These are phyloP conservation scores for Phytophthora parvispora DNA, from an alignment of 352 stramenopile species.

Conservation along the genomic window DNA sequence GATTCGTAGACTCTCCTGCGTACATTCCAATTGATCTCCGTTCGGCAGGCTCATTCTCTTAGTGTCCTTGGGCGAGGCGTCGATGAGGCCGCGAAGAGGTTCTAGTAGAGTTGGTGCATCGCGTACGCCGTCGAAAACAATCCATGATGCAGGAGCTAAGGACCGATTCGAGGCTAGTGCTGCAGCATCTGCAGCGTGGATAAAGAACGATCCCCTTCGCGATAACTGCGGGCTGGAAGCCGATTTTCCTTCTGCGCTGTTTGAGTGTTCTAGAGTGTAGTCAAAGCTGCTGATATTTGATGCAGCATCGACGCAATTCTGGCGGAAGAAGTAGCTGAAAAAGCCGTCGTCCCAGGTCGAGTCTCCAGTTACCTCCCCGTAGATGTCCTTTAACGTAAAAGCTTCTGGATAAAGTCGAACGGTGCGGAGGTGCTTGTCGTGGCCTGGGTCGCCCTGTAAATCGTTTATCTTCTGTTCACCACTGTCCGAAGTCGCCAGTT, in stretches of 20 bases:
- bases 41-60: conserved; percentile 57
- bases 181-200: neutral
- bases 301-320: conserved; percentile 43
- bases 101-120: conserved; percentile 47
- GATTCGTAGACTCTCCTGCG: conserved; percentile 47
- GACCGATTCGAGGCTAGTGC: conserved; percentile 12
- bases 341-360: conserved; percentile 68
- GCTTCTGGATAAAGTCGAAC: conserved; percentile 55
- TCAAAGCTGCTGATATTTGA: conserved; percentile 16
- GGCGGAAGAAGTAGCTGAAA: conserved; percentile 64
- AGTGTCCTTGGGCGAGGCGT: conserved; percentile 1
- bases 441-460: neutral
- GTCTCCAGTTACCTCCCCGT: conserved; percentile 58
- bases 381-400: conserved; percentile 58
- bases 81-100: conserved; percentile 46
- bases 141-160: conserved; percentile 50
- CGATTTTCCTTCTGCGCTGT: conserved; percentile 7
- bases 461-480: neutral
- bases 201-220: conserved; percentile 10
- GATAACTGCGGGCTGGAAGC: conserved; percentile 1
- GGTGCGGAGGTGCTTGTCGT: conserved; percentile 30
- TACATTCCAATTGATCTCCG: conserved; percentile 62
- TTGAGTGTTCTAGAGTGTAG: conserved; percentile 1
- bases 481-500: conserved; percentile 3
- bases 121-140: conserved; percentile 68